Conservation (phyloP, 352 stramenopile genomes). For the Pythium monospermum region DNA sequence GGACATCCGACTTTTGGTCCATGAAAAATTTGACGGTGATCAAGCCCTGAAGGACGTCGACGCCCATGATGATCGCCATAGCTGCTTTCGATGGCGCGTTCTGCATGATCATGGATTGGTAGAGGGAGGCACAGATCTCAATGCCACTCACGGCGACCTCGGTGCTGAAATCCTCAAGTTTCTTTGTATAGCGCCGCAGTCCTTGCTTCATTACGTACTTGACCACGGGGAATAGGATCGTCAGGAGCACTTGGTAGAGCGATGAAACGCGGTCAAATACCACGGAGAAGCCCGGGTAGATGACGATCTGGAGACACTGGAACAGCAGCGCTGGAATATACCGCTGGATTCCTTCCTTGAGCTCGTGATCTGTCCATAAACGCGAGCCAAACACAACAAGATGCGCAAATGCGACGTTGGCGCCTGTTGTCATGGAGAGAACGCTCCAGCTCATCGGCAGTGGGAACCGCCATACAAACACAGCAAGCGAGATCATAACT, state of each 20-base stretch:
- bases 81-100: constrained; percentile 1
- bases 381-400: neutral
- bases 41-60: constrained; percentile 16
- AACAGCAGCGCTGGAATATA: constrained; percentile 4
- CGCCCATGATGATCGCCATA: constrained; percentile 14
- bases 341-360: neutral
- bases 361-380: neutral
- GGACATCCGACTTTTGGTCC: no score
- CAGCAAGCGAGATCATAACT: neutral
- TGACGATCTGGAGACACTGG: constrained; percentile 5
- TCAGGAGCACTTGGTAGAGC: constrained; percentile 8
- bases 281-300: constrained; percentile 12
- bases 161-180: constrained; percentile 6
- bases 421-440: neutral
- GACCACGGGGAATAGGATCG: constrained; percentile 12
- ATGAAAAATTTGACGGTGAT: constrained; percentile 15
- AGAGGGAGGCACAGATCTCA: constrained; percentile 22
- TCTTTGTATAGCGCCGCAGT: neutral
- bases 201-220: constrained; percentile 14
- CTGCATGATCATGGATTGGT: constrained; percentile 23
- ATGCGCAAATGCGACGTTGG: constrained; percentile 1
- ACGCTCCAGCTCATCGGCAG: constrained; percentile 9
- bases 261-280: constrained; percentile 7
- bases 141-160: constrained; percentile 15
- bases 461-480: constrained; percentile 8